Base-by-base conservation (phyloP, 768 basidiomycete genomes). In the Lactarius tabidus region DNA sequence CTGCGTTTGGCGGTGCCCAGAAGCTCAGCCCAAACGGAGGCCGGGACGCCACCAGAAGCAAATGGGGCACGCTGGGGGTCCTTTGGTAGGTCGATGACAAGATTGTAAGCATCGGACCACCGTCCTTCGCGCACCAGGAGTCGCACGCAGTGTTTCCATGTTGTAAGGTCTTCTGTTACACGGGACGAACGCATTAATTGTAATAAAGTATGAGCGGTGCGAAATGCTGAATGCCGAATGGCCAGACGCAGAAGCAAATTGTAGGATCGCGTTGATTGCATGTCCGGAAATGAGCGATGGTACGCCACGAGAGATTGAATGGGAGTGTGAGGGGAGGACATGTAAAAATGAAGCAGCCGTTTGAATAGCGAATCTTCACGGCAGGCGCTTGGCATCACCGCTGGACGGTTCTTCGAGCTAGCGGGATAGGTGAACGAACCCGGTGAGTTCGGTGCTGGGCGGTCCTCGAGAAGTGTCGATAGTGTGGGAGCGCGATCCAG, bases 21-120 rank as follows among this genome's bases (percentile, higher is more conserved):
- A 68, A 90, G 82, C 67, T 90, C 87, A 52, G 84, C 64, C 88
- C 86, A 89, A 58, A 90, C 73, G 5, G 75, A 71, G 31, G 84
- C 76, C 31, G 81, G 82, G 28, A 63, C 35, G n/a, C 57, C 52
- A 28, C 53, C 59, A 23, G 57, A 52, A 57, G n/a, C 45, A 56
- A 57, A 62, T 4, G 45, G 63, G 15, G 64, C 53, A n/a, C 57
- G 54, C 20, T 48, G 15, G n/a, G 6, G 45, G 10, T 41, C 55
- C 26, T 48, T 61, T 4, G 54, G 48, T 26, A 45, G 18, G 20
- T 65, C 26, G 45, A 60, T 39, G 14, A 63, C 62, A 26, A 62
- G 59, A 4, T 48, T 68, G 85, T 86, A 89, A 26, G 87, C 89
- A 28, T 78, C 73, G 14, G 79, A 72, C 87, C 88, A 90, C 51